Evolutionary conservation across 202 grass and related monocot species (phyloP), one percentile per base, ranked within the genome.

Genomic region (Schoenoplectus triqueter): DNA sequence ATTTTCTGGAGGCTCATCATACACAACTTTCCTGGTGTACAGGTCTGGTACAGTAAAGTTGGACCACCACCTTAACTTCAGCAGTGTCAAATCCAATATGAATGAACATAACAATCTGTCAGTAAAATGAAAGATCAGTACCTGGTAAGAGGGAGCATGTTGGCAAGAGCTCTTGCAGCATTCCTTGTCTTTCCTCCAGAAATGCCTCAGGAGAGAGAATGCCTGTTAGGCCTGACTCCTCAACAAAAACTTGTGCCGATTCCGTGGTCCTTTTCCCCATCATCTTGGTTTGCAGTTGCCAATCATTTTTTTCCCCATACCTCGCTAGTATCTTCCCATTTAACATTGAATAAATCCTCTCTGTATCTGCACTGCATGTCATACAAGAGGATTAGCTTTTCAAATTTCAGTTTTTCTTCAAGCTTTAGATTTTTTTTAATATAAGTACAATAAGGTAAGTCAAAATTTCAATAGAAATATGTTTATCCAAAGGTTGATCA

Each of bases 301-400:
- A 90, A 31, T 90, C 88, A 48, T 87, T 87, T 17, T 11, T 81
- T 66, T 90, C 87, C 52, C 88, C 88, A 13, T 70, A 90, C 81
- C 85, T 64, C 81, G 31, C 85, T 48, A 90, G 73, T 86, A 90
- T 90, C 85, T 81, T 87, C 88, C 84, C 85, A 89, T 95, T 92
- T 84, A 94, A 89, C 88, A 91, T 70, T 68, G 92, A 93, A 89
- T 97, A 97, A 88, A 94, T 92, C 55, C 85, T 90, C 88, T 89
- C 88, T 55, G 88, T 86, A 52, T 90, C 85, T 90, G 44, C 51
- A 66, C 9, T 65, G 18, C 42, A 18, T 18, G 22, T 75, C 49
- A 75, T 46, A 84, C 49, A 39, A 71, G n/a, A 72, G 14, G 20
- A 72, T 51, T 31, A 31, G 31, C 31, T 31, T 31, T 31, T 31